Conservation (phyloP, 495 filamentous ascomycete genomes). For the Podospora anserina region DNA sequence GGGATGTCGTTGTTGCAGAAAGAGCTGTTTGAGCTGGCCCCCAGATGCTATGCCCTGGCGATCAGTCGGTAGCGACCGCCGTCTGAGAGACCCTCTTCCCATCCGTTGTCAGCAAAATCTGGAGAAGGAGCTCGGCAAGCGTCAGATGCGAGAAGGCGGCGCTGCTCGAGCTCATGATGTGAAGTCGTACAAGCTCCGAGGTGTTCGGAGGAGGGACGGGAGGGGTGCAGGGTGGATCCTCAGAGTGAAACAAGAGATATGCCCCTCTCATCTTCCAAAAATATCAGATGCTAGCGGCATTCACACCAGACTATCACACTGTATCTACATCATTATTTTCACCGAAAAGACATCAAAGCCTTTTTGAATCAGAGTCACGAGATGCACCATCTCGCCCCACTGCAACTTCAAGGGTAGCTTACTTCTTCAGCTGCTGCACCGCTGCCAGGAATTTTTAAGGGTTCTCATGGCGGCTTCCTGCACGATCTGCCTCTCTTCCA, state of each 20-base stretch:
- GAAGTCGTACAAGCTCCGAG: neutral
- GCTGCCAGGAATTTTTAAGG: constrained; percentile 2
- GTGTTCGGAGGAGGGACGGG: neutral
- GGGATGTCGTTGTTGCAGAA: neutral
- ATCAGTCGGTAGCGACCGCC: neutral
- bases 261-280: constrained; percentile 21
- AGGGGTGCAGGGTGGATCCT: constrained; percentile 3
- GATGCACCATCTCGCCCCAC: neutral
- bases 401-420: neutral
- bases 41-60: neutral
- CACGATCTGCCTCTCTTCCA: neutral
- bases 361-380: constrained; percentile 7
- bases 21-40: neutral
- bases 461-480: neutral
- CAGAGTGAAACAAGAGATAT: constrained; percentile 13
- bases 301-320: neutral
- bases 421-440: constrained; percentile 1
- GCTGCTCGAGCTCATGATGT: neutral
- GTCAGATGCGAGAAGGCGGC: neutral
- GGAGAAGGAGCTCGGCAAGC: neutral
- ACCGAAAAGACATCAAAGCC: neutral
- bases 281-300: constrained; percentile 6
- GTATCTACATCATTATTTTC: neutral
- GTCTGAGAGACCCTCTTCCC: neutral
- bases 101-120: neutral